Evolutionary conservation across 192 early-diverging fungal species (phyloP).

Genomic region (Backusella sp.): DNA sequence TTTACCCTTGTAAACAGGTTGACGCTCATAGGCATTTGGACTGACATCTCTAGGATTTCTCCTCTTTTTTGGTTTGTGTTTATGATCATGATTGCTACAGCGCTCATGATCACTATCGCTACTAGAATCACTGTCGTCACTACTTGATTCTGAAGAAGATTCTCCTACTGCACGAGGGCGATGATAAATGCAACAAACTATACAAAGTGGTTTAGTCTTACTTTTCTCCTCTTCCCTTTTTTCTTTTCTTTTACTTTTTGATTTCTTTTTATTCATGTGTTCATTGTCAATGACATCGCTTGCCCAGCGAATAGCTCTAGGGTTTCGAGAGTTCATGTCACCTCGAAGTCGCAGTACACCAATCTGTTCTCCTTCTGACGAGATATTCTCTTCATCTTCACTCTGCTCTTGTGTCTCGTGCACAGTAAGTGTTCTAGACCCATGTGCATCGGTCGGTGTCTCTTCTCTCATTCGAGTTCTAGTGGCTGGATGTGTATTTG

Average conservation of each 20-base stretch:
- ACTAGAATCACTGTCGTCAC: slow-evolving; percentile 32
- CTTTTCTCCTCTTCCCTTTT: no score
- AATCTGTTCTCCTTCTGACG: slow-evolving; percentile 2
- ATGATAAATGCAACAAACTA: slow-evolving; percentile 78
- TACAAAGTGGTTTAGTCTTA: not conserved
- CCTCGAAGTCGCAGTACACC: slow-evolving; percentile 55
- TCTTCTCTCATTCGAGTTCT: slow-evolving; percentile 14
- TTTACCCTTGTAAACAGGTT: slow-evolving; percentile 38
- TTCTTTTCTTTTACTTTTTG: slow-evolving; percentile 50
- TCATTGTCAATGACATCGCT: slow-evolving; percentile 69
- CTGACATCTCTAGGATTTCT: slow-evolving; percentile 30
- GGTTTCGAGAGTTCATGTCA: slow-evolving; percentile 37
- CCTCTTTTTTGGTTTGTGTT: slow-evolving; percentile 17
- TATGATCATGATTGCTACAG: slow-evolving; percentile 10
- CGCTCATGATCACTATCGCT: slow-evolving; percentile 18
- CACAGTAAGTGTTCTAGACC: slow-evolving; percentile 23
- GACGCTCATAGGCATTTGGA: slow-evolving; percentile 45
- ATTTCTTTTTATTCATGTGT: slow-evolving; percentile 65
- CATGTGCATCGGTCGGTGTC: slow-evolving; percentile 10
- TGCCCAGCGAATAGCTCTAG: slow-evolving; percentile 60
- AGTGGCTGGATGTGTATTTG: not conserved
- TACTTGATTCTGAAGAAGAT: slow-evolving; percentile 44
- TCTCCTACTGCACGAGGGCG: slow-evolving; percentile 53
- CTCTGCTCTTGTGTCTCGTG: slow-evolving; percentile 6
- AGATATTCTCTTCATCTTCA: not conserved